Conservation (phyloP, 108 stramenopile species). For the Cyclotella distinguenda region DNA sequence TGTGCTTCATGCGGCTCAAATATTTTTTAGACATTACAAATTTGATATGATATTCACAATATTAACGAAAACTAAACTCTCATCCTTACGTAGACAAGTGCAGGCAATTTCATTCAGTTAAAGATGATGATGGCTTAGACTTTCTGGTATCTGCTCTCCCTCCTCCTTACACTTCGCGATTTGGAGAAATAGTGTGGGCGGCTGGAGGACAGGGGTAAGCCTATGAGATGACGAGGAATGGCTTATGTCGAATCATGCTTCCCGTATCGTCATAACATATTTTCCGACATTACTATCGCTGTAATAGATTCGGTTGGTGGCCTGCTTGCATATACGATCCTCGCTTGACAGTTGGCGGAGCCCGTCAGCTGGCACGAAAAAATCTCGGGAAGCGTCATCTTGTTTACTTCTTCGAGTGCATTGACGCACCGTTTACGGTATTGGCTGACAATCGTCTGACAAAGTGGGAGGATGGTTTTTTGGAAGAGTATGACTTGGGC, state of each 20-base stretch:
- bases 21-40: too few relatives aligned
- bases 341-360: constrained; percentile 73
- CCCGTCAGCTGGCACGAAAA: constrained; percentile 70
- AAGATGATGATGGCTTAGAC: constrained; percentile 62
- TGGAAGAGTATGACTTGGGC: constrained; percentile 76
- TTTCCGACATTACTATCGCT: too few relatives aligned
- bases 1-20: too few relatives aligned
- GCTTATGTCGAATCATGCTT: too few relatives aligned
- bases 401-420: constrained; percentile 84
- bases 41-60: background rate
- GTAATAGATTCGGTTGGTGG: constrained; percentile 77
- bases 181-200: constrained; percentile 85
- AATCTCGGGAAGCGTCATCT: constrained; percentile 80
- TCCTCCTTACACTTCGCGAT: constrained; percentile 66
- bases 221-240: too few relatives aligned
- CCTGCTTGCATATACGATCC: constrained; percentile 58
- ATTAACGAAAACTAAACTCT: background rate
- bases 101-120: constrained; percentile 38
- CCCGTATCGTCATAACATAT: too few relatives aligned
- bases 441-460: constrained; percentile 56
- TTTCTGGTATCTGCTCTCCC: constrained; percentile 63
- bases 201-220: too few relatives aligned
- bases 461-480: constrained; percentile 70
- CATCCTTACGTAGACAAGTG: constrained; percentile 44
- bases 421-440: constrained; percentile 78